Percentiles rank a stretch among this genome's conserved stretches.
Conservation (phyloP, 23 red algal genomes). For the Gracilaria caudata region DNA sequence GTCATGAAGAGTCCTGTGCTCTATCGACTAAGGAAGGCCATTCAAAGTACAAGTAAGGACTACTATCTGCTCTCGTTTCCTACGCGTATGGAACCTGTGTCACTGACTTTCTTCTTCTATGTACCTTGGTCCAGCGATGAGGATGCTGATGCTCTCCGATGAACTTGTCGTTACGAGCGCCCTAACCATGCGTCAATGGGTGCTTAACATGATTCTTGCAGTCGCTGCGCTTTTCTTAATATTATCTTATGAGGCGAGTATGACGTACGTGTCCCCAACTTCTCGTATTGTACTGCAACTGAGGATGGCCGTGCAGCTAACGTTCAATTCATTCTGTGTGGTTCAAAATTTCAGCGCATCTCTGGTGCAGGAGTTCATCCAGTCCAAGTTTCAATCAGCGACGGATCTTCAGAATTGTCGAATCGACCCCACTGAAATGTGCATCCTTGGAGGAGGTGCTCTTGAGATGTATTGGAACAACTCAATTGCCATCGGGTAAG, state of each 20-base stretch:
- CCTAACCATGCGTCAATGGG: constrained; percentile 25
- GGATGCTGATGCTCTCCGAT: too few species aligned
- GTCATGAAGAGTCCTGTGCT: not conserved
- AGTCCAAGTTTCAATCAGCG: not conserved
- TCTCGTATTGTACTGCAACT: too few species aligned
- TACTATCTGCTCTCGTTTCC: too few species aligned
- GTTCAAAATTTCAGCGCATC: not conserved
- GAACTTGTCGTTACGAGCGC: not conserved
- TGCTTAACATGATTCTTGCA: constrained; percentile 37
- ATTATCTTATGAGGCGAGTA: constrained; percentile 33
- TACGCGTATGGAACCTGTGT: not conserved
- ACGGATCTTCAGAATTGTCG: too few species aligned
- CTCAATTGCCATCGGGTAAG: not conserved
- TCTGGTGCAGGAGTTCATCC: constrained; percentile 28
- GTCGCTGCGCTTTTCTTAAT: constrained; percentile 43
- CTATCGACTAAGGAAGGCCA: constrained; percentile 25
- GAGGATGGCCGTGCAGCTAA: not conserved
- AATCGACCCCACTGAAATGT: too few species aligned
- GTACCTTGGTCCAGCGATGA: too few species aligned
- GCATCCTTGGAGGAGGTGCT: too few species aligned
- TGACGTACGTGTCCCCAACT: constrained; percentile 58
- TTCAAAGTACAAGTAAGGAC: constrained; percentile 15
- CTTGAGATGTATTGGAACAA: constrained; percentile 38
- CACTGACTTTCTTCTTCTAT: too few species aligned
- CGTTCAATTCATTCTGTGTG: not conserved